Conservation (phyloP, 805 yeast species). For the Candida michaelii region DNA sequence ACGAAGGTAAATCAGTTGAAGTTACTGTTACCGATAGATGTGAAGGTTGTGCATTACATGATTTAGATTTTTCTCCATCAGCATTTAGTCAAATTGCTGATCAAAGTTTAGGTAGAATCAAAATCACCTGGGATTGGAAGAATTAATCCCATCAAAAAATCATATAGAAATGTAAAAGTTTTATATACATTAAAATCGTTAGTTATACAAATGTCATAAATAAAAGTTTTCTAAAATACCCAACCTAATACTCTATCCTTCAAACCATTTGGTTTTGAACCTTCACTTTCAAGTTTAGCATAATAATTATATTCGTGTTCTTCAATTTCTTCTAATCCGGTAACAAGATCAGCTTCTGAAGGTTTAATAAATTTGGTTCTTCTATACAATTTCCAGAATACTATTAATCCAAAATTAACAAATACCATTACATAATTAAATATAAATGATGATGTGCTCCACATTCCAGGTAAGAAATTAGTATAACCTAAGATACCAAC, state of each 20-base stretch:
- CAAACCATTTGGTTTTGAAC: slow-evolving; percentile 1
- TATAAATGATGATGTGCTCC: slow-evolving; percentile 62
- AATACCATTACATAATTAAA: slow-evolving; percentile 75
- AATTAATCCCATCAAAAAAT: background rate
- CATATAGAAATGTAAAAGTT: background rate
- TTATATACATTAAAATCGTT: background rate
- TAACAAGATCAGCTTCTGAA: slow-evolving; percentile 45
- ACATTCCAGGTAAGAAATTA: slow-evolving; percentile 56
- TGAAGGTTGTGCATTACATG: slow-evolving; percentile 50
- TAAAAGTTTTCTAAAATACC: slow-evolving; percentile 17
- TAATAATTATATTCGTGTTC: slow-evolving; percentile 47
- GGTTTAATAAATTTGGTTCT: slow-evolving; percentile 40
- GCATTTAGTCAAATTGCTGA: slow-evolving; percentile 56
- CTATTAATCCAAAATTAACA: slow-evolving; percentile 29
- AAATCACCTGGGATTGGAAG: slow-evolving; percentile 47
- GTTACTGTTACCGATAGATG: slow-evolving; percentile 61
- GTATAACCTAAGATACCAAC: slow-evolving; percentile 67
- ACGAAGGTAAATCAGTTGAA: slow-evolving; percentile 50
- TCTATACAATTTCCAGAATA: slow-evolving; percentile 37
- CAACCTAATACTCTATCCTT: slow-evolving; percentile 18
- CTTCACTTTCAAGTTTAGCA: slow-evolving; percentile 32
- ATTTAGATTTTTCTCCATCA: slow-evolving; percentile 60
- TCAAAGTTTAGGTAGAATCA: slow-evolving; percentile 51
- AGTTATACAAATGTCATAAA: background rate
- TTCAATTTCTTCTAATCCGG: slow-evolving; percentile 49